These are phyloP conservation scores for Phaeophleospora eucalypticola DNA, from an alignment of 2,329 filamentous ascomycete species.

Conservation along the genomic window DNA sequence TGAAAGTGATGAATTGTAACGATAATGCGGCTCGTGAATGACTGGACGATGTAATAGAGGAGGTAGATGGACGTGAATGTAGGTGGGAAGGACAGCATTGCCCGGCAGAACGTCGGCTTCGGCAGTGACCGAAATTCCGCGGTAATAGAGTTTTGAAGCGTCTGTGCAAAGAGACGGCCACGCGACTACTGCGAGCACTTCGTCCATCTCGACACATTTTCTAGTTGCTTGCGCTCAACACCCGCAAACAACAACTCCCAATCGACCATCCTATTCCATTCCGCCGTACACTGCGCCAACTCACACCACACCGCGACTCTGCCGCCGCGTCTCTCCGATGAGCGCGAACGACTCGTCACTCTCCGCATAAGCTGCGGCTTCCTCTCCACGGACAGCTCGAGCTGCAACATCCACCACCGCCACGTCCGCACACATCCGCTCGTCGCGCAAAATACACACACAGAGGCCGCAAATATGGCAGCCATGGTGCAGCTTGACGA, in stretches of 20 bases:
- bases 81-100: too few relatives aligned
- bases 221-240: not conserved
- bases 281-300: not conserved
- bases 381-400: slow-evolving; percentile 6
- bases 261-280: not conserved
- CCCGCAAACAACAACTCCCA: not conserved
- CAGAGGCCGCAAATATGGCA: slow-evolving; percentile 5
- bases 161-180: not conserved
- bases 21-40: too few relatives aligned
- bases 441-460: not conserved
- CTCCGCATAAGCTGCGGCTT: slow-evolving; percentile 17
- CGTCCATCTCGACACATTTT: not conserved
- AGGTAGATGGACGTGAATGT: too few relatives aligned
- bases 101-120: not conserved
- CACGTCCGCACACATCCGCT: not conserved
- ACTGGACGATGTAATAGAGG: too few relatives aligned
- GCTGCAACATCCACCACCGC: slow-evolving; percentile 3
- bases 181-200: not conserved
- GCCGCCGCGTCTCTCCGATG: slow-evolving; percentile 1
- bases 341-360: not conserved
- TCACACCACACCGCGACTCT: too few relatives aligned
- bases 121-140: not conserved
- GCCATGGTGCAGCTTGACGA: slow-evolving; percentile 1
- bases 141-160: not conserved
- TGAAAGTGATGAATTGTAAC: too few relatives aligned